Evolutionary conservation across 208 protist species (phyloP), one percentile per base, ranked within the genome.

Genomic region (Acanthamoeba lenticulata): DNA sequence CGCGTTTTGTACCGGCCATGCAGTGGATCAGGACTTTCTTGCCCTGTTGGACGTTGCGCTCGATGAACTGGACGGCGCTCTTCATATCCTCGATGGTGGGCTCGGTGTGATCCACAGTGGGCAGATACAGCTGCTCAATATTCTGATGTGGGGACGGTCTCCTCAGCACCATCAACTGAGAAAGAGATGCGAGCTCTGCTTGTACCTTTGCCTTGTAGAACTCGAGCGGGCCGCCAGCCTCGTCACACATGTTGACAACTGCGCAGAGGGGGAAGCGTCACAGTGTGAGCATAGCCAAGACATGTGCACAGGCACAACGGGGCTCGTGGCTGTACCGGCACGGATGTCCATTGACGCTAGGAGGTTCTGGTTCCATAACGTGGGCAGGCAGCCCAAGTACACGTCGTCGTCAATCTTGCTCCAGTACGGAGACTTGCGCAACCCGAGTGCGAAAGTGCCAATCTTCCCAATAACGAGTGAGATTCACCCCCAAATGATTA

Each of bases 121-220:
- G 89, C 60, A 93, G 62, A 57, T 93, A 81, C 60, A 93, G n/a
- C 38, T 93, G 89, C 65, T 93, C 89, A 13, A 93, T 93, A 9
- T 62, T 44, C 89, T 93, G 24, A 0, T 1, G 24, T 21, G 34
- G 21, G 17, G 27, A 74, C 0, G 62, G 11, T 9, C 13, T 74
- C 34, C 34, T 13, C 24, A 5, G 9, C 24, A 38, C 29, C 5
- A 72, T 11, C 29, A 5, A 72, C 24, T 7, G 3, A 13, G 3
- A 52, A 34, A 1, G 44, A 85, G 21, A 42, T 40, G 15, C 29
- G 15, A 17, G 4, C 1, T 0, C 1, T 4, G n/a, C 24, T 83
- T 49, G 19, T 83, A 93, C 89, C 36, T 24, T 17, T 21, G 55
- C 62, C 27, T 81, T 74, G 65, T 93, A 93, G 89, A 83, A 93